Conservation (phyloP, 257 asterid species). For the Paraleonurus japonicus region DNA sequence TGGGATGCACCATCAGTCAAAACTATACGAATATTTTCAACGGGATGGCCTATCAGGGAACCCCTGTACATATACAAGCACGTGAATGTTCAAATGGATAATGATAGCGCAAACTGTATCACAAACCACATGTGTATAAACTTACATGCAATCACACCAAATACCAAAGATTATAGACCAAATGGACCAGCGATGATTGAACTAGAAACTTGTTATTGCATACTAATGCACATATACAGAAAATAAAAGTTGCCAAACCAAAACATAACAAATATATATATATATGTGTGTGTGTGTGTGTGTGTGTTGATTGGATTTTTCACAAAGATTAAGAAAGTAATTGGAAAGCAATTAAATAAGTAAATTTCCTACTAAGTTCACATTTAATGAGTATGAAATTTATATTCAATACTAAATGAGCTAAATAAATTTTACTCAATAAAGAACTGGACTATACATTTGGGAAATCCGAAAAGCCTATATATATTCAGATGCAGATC, state of each 20-base stretch:
- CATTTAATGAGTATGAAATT: neutral
- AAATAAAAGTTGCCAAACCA: neutral
- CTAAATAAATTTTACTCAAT: neutral
- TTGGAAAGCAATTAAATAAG: neutral
- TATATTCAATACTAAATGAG: neutral
- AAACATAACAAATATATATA: neutral
- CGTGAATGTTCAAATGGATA: neutral
- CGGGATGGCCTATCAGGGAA: constrained; percentile 96
- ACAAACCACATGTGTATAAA: neutral
- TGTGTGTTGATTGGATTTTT: neutral
- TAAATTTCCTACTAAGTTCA: neutral
- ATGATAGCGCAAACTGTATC: neutral
- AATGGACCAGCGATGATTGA: neutral
- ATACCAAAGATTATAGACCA: neutral
- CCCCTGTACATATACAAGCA: constrained; percentile 62
- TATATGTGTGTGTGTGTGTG: no score
- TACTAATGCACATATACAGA: neutral
- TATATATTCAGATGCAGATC: neutral
- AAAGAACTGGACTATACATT: neutral
- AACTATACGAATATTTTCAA: constrained; percentile 82
- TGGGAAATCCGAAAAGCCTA: neutral
- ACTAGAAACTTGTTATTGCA: neutral
- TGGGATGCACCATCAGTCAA: constrained; percentile 93
- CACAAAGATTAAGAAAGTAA: neutral
- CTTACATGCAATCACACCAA: neutral